Percentiles rank a stretch among this genome's conserved stretches.
Conservation (phyloP, 2,329 filamentous ascomycete genomes). For the Colletotrichum sp. region DNA sequence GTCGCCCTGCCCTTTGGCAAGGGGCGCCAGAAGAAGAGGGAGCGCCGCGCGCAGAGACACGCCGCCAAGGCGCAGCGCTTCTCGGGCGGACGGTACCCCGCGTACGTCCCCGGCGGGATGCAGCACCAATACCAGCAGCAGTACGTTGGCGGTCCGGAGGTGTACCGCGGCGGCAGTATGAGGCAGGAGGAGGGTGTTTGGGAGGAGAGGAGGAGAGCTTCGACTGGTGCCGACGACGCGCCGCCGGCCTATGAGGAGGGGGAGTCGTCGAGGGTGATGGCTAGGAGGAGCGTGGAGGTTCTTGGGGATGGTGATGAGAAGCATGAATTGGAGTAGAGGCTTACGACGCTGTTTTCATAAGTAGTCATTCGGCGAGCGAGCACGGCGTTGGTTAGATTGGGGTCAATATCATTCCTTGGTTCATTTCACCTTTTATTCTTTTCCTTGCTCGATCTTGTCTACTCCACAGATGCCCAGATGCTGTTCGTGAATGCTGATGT, state of each 20-base stretch:
- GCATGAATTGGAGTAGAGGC: not conserved
- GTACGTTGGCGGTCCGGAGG: not conserved
- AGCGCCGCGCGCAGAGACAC: constrained; percentile 1
- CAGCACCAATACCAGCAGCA: not conserved
- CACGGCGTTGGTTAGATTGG: not conserved
- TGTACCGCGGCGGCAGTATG: not conserved
- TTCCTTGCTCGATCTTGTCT: constrained; percentile 3
- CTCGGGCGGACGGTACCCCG: not conserved
- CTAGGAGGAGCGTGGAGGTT: constrained; percentile 2
- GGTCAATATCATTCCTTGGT: not conserved
- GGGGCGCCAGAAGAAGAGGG: constrained; percentile 11
- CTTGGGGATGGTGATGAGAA: not conserved
- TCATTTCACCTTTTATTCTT: constrained; percentile 3
- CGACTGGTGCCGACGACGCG: not conserved
- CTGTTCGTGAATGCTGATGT: constrained; percentile 17
- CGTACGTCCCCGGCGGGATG: not conserved
- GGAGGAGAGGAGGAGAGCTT: not conserved
- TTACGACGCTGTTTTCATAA: not conserved
- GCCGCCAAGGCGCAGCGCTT: constrained; percentile 8
- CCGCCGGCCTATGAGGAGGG: constrained; percentile 12
- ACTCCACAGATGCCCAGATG: constrained; percentile 17
- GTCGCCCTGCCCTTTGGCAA: constrained; percentile 7
- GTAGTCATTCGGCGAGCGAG: not conserved
- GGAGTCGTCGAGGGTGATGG: not conserved
- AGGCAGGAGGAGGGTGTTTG: not conserved